Evolutionary conservation across 2,329 filamentous ascomycete genomes (phyloP).

Genomic region (Diaporthe caulivora): DNA sequence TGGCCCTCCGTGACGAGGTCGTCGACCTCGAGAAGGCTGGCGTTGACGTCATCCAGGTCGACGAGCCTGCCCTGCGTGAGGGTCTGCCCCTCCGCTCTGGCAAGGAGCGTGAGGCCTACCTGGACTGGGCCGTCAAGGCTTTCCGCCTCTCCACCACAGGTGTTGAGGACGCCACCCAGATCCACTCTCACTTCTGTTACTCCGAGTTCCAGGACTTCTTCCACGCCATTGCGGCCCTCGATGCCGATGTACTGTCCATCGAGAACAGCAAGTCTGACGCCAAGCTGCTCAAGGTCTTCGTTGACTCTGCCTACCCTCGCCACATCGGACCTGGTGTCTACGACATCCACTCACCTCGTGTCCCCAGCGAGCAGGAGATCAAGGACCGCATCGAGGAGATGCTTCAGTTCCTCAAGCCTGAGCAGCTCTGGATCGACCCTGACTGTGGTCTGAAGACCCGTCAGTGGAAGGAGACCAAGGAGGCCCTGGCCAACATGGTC

Average conservation of each 20-base stretch:
- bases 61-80: conserved; percentile 98
- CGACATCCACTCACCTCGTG: conserved; percentile 99
- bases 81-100: conserved; percentile 96
- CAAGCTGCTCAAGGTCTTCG: conserved; percentile 98
- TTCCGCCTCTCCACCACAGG: conserved; percentile 97
- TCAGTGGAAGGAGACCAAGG: conserved; percentile 99
- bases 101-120: conserved; percentile 95
- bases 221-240: conserved; percentile 98
- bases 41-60: conserved; percentile 98
- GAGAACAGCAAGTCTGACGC: conserved; percentile 99
- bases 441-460: conserved; percentile 99
- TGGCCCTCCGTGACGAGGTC: conserved; percentile 98
- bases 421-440: conserved; percentile 99
- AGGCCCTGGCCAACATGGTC: conserved; percentile 95
- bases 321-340: conserved; percentile 99
- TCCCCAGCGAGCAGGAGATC: conserved; percentile 98
- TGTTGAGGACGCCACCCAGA: conserved; percentile 96
- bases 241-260: conserved; percentile 98
- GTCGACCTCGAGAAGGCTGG: conserved; percentile 97
- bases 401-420: conserved; percentile 95
- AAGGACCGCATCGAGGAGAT: conserved; percentile 98
- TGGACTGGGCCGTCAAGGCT: conserved; percentile 96
- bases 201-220: conserved; percentile 99
- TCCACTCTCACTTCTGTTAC: conserved; percentile 99
- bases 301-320: conserved; percentile 95